Evolutionary conservation across 768 basidiomycete genomes (phyloP), one percentile per base, ranked within the genome.

Genomic region (Coprinellus micaceus): DNA sequence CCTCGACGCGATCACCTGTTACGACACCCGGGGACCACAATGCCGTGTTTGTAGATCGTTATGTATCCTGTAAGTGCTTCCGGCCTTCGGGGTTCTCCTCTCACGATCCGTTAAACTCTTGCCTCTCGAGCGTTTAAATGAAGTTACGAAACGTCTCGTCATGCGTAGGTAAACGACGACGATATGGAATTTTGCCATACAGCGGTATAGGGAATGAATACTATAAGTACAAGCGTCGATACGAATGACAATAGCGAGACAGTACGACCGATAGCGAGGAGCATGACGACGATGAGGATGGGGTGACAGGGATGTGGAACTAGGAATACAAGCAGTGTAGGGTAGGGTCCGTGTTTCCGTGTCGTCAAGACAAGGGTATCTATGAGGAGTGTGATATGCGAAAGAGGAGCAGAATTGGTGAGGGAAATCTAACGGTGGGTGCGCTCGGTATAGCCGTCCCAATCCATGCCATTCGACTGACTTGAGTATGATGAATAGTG

Each of bases 371-470:
- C 49, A 51, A 51, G 49, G 53, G 48, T 56, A 49, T 56, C 49
- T 51, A 52, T 49, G 55, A 17, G 36, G 49, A 13, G 13, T 33
- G 33, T 6, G 6, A 45, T 41, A 12, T 45, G 41, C 21, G 33
- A 45, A 43, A 51, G 44, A 48, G 47, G 40, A 25, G 19, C 28
- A 52, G 54, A 37, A 37, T 45, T 29, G 48, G 39, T 12, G 17
- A 24, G 36, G 44, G 54, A 36, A 47, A 55, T 70, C 74, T 77
- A 86, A 62, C 83, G 80, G 58, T 80, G 82, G 7, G 77, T 75
- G 30, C 86, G 82, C 67, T 86, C 85, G 36, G 85, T 82, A 56
- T 86, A 86, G 60, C 58, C 60, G 22, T 86, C 82, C 86, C 86
- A 88, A 40, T 85, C 82, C 67, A 85, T 77, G 33, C 74, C 48